Conservation (phyloP, 176 grass and related monocot genomes). For the Cocos nucifera region DNA sequence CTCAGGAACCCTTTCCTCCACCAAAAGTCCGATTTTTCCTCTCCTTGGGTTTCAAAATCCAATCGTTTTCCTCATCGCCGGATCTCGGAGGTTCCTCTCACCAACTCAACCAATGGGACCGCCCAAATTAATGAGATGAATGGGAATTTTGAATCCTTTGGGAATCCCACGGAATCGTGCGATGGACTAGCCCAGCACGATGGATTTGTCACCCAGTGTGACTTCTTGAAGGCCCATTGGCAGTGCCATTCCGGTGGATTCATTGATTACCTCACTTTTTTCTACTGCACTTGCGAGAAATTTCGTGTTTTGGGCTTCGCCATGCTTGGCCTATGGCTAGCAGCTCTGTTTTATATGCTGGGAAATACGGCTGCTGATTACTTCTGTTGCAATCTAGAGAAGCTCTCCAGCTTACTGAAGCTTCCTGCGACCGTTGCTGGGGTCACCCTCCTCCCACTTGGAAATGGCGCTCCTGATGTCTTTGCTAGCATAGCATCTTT, state of each 20-base stretch:
- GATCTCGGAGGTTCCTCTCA: constrained; percentile 38
- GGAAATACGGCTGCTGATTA: constrained; percentile 93
- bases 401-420: constrained; percentile 68
- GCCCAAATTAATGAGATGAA: constrained; percentile 6
- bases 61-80: constrained; percentile 28
- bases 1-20: constrained; percentile 11
- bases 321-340: constrained; percentile 54
- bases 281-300: constrained; percentile 69
- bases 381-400: constrained; percentile 97
- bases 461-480: constrained; percentile 94
- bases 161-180: constrained; percentile 55
- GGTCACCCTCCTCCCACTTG: constrained; percentile 80
- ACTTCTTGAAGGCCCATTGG: constrained; percentile 64
- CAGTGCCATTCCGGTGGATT: constrained; percentile 71
- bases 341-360: constrained; percentile 79
- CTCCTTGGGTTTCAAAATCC: constrained; percentile 10
- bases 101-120: constrained; percentile 22
- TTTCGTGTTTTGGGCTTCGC: constrained; percentile 58
- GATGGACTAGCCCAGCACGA: constrained; percentile 43
- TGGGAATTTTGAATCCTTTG: constrained; percentile 19
- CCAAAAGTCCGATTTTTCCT: background rate
- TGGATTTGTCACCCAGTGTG: constrained; percentile 62
- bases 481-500: constrained; percentile 93
- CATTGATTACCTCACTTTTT: constrained; percentile 69
- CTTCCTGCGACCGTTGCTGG: constrained; percentile 82